These are phyloP conservation scores for Sporisorium iseilematis-ciliati DNA, from an alignment of 1,284 basidiomycete genomes.

Conservation along the genomic window DNA sequence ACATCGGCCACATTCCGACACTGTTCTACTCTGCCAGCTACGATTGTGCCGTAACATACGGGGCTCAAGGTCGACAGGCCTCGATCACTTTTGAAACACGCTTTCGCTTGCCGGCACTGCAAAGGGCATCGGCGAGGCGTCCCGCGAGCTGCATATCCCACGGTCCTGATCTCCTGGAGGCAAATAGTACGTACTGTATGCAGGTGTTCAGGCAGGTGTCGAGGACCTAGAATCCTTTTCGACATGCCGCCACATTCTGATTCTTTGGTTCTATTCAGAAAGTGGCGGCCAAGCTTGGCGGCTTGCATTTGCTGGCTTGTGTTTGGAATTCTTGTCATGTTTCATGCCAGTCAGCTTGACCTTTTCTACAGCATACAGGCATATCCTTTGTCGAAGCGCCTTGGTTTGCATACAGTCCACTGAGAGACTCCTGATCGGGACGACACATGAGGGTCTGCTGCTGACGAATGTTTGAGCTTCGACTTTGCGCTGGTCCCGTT, in stretches of 20 bases:
- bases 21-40: too few relatives aligned
- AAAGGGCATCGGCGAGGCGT: neutral
- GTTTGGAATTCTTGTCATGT: neutral
- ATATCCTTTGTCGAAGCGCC: too few relatives aligned
- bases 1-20: too few relatives aligned
- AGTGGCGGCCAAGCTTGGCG: conserved; percentile 1
- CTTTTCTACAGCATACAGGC: neutral
- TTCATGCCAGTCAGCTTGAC: conserved; percentile 5
- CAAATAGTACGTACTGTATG: neutral
- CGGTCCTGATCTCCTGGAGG: neutral
- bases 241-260: neutral
- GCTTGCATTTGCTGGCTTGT: neutral
- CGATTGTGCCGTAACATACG: neutral
- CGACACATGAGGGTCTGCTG: too few relatives aligned
- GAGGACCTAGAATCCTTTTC: neutral
- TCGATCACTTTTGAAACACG: neutral
- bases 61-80: neutral
- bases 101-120: neutral
- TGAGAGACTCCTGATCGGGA: too few relatives aligned
- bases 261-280: neutral
- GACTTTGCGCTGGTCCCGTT: too few relatives aligned
- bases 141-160: neutral
- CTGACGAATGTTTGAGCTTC: too few relatives aligned
- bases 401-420: too few relatives aligned
- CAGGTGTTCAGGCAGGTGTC: neutral